These are phyloP conservation scores for Globisporangium emineosum DNA, from an alignment of 352 stramenopile species.

Conservation along the genomic window DNA sequence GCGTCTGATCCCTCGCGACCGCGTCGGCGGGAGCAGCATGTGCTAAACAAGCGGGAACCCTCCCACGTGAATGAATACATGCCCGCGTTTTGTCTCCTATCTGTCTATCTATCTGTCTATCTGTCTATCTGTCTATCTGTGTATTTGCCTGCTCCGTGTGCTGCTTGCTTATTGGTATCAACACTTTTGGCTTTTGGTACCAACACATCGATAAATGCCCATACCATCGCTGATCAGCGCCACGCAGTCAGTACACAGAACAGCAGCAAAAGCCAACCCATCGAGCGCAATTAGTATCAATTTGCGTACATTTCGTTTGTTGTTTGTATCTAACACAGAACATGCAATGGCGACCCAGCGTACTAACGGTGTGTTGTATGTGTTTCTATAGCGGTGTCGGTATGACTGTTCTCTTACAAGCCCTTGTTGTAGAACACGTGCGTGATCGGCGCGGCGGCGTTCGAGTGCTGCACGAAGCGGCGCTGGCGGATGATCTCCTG, in stretches of 20 bases:
- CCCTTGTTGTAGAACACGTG: constrained; percentile 83
- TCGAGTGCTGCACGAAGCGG: constrained; percentile 39
- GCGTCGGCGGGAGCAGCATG: constrained; percentile 53
- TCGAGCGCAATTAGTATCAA: background rate
- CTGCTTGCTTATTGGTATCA: background rate
- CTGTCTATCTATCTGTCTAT: background rate
- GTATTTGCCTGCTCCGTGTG: background rate
- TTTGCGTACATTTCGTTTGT: background rate
- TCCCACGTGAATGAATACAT: background rate
- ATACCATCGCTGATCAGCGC: no score
- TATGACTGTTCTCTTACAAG: constrained; percentile 23
- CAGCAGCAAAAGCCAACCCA: no score
- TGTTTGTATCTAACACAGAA: background rate
- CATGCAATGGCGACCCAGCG: background rate
- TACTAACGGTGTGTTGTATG: constrained; percentile 4
- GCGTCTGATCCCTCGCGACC: constrained; percentile 79
- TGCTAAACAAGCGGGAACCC: background rate
- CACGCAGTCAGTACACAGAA: no score
- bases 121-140: background rate
- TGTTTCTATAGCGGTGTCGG: background rate
- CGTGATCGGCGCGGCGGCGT: constrained; percentile 29
- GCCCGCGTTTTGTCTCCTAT: background rate
- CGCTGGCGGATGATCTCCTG: constrained; percentile 48
- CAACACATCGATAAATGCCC: background rate
- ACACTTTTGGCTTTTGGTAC: background rate